Evolutionary conservation across 495 filamentous ascomycete species (phyloP).

Genomic region (Letharia lupina): DNA sequence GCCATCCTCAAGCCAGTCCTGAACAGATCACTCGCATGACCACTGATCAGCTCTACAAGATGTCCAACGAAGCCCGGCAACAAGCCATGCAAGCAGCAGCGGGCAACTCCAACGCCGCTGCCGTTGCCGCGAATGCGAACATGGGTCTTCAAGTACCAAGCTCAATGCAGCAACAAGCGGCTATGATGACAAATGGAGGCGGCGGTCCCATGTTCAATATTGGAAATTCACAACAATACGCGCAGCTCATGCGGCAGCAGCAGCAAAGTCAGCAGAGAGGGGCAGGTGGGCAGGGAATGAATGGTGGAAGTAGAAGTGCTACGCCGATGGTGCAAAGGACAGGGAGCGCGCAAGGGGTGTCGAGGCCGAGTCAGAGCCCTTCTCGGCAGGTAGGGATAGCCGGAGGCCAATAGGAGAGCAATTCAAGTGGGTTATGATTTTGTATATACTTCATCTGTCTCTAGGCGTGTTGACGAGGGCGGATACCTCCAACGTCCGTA

Average conservation of each 20-base stretch:
- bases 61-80: constrained; percentile 37
- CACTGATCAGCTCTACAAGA: constrained; percentile 47
- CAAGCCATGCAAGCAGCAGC: constrained; percentile 61
- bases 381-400: constrained; percentile 39
- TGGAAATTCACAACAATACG: constrained; percentile 53
- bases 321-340: constrained; percentile 41
- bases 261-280: constrained; percentile 49
- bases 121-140: constrained; percentile 15
- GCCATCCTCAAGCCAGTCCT: constrained; percentile 46
- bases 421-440: background rate
- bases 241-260: constrained; percentile 63
- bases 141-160: constrained; percentile 18
- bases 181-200: constrained; percentile 28
- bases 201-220: constrained; percentile 27
- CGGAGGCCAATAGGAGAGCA: constrained; percentile 5
- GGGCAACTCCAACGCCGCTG: constrained; percentile 35
- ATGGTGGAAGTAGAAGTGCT: constrained; percentile 37
- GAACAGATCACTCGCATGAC: constrained; percentile 55
- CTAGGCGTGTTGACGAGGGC: background rate
- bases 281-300: constrained; percentile 33
- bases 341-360: constrained; percentile 25
- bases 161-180: constrained; percentile 24
- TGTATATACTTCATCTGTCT: background rate
- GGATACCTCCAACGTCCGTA: background rate
- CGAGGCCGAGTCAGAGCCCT: constrained; percentile 25